These are phyloP conservation scores for Gossypioides kirkii DNA, from an alignment of 345 rosid genomes.

Conservation along the genomic window DNA sequence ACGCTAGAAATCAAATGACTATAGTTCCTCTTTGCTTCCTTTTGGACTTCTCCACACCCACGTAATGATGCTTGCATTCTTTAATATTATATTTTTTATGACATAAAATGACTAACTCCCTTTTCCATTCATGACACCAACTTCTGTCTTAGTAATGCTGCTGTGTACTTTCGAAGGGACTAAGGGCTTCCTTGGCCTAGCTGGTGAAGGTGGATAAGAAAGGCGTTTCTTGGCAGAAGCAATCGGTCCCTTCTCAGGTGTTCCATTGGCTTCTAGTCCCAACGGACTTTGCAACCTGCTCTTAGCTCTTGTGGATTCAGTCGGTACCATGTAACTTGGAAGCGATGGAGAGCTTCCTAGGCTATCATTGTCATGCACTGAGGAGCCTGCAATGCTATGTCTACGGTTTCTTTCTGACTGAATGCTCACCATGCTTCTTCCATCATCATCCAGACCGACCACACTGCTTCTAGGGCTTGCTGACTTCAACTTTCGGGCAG, in stretches of 20 bases:
- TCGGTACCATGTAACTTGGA: constrained; percentile 93
- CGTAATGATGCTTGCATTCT: too few species aligned
- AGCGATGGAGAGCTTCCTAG: constrained; percentile 50
- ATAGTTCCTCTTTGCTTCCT: too few species aligned
- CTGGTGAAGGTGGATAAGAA: constrained; percentile 73
- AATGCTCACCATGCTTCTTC: constrained; percentile 60
- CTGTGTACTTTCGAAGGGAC: constrained; percentile 65
- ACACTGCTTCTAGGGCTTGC: constrained; percentile 42
- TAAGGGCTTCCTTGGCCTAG: constrained; percentile 70
- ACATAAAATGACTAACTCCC: constrained; percentile 10
- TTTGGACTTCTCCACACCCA: too few species aligned
- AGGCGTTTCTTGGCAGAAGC: constrained; percentile 74
- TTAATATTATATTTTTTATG: too few species aligned
- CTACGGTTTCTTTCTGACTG: constrained; percentile 60
- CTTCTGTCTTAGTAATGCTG: constrained; percentile 31
- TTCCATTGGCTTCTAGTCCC: constrained; percentile 46
- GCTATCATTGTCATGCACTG: constrained; percentile 68
- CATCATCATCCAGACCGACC: constrained; percentile 57
- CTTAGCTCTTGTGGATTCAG: constrained; percentile 83
- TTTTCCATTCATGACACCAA: constrained; percentile 39
- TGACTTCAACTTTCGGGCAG: constrained; percentile 54
- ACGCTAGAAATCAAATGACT: background rate
- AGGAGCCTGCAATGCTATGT: constrained; percentile 67
- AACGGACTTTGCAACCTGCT: constrained; percentile 54
- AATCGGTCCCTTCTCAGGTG: constrained; percentile 36